phyloP scores from a whole-genome alignment of 768 basidiomycete genomes.

The Amanita muscaria region DNA sequence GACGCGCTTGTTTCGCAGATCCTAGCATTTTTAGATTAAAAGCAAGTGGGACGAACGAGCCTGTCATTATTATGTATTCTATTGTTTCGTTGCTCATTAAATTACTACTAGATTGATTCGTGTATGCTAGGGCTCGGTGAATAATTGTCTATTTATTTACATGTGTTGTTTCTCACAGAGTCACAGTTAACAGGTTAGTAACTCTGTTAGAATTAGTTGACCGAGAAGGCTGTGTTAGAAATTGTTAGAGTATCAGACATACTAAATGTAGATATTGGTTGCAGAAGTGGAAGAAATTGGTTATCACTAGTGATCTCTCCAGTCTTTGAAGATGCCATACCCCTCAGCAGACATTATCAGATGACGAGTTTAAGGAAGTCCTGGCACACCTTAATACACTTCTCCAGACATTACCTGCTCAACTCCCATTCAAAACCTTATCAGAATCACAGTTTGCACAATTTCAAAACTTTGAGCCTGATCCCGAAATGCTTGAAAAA shows the following conservation, averaged over 20 bases:
- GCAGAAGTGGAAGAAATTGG: background rate
- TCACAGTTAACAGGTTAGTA: background rate
- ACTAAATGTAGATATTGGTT: background rate
- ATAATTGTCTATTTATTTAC: slow-evolving; percentile 2
- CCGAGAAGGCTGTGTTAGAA: slow-evolving; percentile 1
- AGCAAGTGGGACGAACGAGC: too few relatives aligned
- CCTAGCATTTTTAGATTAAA: too few relatives aligned
- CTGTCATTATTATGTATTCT: too few relatives aligned
- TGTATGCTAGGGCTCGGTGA: slow-evolving; percentile 1
- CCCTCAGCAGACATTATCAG: slow-evolving; percentile 1
- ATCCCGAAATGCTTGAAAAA: slow-evolving; percentile 13
- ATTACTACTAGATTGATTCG: too few relatives aligned
- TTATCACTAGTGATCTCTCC: background rate
- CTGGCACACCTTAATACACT: slow-evolving; percentile 1
- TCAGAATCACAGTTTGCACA: background rate
- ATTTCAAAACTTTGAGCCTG: slow-evolving; percentile 6
- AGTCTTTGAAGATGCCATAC: slow-evolving; percentile 1
- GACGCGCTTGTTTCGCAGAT: too few relatives aligned
- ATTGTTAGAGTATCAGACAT: too few relatives aligned
- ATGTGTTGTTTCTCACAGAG: slow-evolving; percentile 1
- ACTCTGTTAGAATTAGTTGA: background rate
- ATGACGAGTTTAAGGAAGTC: slow-evolving; percentile 2
- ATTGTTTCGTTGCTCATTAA: too few relatives aligned
- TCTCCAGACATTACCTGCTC: background rate
- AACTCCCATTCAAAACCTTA: slow-evolving; percentile 1